A percentile compares a stretch with the other conserved stretches of the same genome.
Evolutionary conservation across 1,284 basidiomycete genomes (phyloP).

Genomic region (Ganoderma boninense): DNA sequence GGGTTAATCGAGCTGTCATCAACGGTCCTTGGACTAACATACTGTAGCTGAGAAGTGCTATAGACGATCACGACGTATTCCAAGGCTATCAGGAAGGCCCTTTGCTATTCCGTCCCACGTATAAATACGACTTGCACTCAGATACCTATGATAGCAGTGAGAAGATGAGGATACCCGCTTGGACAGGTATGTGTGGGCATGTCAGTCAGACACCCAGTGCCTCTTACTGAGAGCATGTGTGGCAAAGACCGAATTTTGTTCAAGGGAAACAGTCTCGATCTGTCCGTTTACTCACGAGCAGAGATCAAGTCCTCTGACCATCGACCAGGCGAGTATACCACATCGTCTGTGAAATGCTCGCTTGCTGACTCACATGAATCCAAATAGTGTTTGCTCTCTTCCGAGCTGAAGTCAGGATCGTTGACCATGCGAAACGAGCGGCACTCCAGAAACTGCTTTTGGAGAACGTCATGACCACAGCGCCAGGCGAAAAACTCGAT

Average conservation of each 20-base stretch:
- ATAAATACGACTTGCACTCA: slow-evolving; percentile 86
- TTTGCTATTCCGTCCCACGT: slow-evolving; percentile 89
- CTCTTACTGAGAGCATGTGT: background rate
- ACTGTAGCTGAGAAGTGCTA: slow-evolving; percentile 71
- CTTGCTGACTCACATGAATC: background rate
- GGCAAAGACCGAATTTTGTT: slow-evolving; percentile 88
- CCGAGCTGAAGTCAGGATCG: slow-evolving; percentile 76
- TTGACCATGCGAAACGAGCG: slow-evolving; percentile 81
- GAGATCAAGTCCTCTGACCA: slow-evolving; percentile 94
- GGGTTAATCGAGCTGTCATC: background rate
- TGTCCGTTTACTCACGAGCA: slow-evolving; percentile 74
- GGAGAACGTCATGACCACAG: slow-evolving; percentile 65
- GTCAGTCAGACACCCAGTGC: background rate
- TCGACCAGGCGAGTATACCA: slow-evolving; percentile 73
- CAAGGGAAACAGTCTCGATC: slow-evolving; percentile 74
- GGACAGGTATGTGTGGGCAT: slow-evolving; percentile 77
- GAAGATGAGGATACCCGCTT: slow-evolving; percentile 96
- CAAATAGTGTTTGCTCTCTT: slow-evolving; percentile 85
- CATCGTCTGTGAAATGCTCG: background rate
- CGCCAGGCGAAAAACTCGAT: slow-evolving; percentile 72
- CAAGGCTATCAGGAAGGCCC: slow-evolving; percentile 89
- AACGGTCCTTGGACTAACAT: background rate
- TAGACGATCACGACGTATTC: slow-evolving; percentile 80
- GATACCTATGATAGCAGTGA: slow-evolving; percentile 95
- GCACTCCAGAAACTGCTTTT: slow-evolving; percentile 76